A percentile compares a stretch with the other conserved stretches of the same genome.
Conservation (phyloP, 164 flowering plant genomes). For the Protea cynaroides region DNA sequence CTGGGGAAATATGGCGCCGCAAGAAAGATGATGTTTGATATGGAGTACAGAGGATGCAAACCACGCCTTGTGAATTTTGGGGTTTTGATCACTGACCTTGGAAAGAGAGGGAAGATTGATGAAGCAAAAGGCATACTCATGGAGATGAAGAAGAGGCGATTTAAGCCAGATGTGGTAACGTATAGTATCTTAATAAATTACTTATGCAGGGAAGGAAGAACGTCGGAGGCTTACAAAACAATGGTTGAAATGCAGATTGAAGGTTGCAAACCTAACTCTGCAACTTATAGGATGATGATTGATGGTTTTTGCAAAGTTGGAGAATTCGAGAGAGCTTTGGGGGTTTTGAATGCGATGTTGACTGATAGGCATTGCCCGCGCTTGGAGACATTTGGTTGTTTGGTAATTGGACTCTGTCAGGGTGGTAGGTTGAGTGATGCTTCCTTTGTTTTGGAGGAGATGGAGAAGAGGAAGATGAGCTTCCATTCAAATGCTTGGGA, state of each 20-base stretch:
- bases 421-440: conserved; percentile 51
- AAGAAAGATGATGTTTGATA: conserved; percentile 89
- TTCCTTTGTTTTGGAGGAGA: conserved; percentile 72
- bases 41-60: conserved; percentile 86
- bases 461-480: conserved; percentile 56
- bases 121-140: conserved; percentile 53
- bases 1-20: conserved; percentile 22
- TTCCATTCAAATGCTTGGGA: conserved; percentile 48
- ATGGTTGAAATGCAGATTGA: too few species aligned
- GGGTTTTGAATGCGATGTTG: too few species aligned
- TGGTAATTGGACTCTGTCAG: conserved; percentile 50
- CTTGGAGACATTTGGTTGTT: too few species aligned
- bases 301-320: too few species aligned
- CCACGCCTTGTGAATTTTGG: conserved; percentile 51
- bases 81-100: conserved; percentile 77
- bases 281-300: too few species aligned
- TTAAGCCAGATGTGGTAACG: too few species aligned
- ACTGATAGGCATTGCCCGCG: too few species aligned
- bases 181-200: too few species aligned
- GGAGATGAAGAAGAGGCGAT: conserved; percentile 71
- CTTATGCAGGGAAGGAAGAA: too few species aligned
- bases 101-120: conserved; percentile 61
- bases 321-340: too few species aligned
- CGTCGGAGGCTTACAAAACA: too few species aligned
- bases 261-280: too few species aligned